Evolutionary conservation across 2,329 filamentous ascomycete genomes (phyloP), one percentile per base, ranked within the genome.

Genomic region (Epichloe hybrida): DNA sequence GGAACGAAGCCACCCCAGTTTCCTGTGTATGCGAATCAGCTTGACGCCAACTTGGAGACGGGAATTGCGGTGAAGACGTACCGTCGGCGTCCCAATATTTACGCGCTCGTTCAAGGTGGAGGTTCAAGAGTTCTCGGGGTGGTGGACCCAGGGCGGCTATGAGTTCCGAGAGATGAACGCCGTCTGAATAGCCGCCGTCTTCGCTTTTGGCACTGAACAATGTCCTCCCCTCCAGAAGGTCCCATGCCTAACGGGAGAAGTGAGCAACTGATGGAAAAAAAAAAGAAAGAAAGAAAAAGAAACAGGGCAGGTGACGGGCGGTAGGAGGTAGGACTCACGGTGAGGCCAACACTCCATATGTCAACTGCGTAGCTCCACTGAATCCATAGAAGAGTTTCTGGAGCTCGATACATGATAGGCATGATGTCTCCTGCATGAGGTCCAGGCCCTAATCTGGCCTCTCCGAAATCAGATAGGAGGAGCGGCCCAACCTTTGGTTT

Each of bases 351-450:
- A 27, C 40, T 42, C 40, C 40, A 42, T 13, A 42, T 42, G 15
- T 42, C 40, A 27, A 42, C 40, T 13, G 11, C 6, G 15, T 23
- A 42, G 7, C 40, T 42, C 40, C 40, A 42, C 21, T 23, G 40
- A 0, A 42, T 13, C 9, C 21, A 13, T 17, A 42, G 6, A 15
- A 42, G 8, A 17, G 15, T 6, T 13, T 42, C 40, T 0, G 40
- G 40, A 7, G 40, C 40, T 21, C 40, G 20, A 13, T 42, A 13
- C 20, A 41, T 4, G 27, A 59, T 54, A 0, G 61, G 60, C 59
- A 63, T 63, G 34, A 64, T 63, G 12, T 64, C 60, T 11, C 57
- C 59, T 1, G 53, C 55, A 15, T 61, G 58, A 3, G 60, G 17
- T 55, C 36, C 35, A 56, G 21, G 21, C 5, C 40, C 40, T 3